Evolutionary conservation across 2,329 filamentous ascomycete species (phyloP), one percentile per base, ranked within the genome.

Genomic region (Sporothrix humicola): DNA sequence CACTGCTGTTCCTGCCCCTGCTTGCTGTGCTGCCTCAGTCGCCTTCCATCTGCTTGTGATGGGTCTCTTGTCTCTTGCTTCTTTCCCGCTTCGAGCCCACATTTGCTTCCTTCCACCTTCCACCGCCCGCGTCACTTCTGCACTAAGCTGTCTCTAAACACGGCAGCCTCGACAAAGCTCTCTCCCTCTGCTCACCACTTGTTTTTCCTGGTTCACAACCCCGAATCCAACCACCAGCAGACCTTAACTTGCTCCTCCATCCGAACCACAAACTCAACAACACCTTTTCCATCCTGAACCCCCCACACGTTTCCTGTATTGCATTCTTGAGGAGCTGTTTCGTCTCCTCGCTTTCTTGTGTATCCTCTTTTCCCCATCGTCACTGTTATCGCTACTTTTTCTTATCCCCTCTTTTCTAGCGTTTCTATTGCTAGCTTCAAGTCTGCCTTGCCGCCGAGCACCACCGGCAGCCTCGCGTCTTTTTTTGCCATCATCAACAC

Each of bases 381-480:
- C 20, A 59, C 13, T 15, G 42, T 50, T 61, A 50, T 71, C 69
- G 54, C 44, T 37, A 23, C 48, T 54, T 54, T 54, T 54, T 52
- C 69, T 66, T 48, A 56, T 54, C 50, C 71, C 48, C 66, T 54
- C 48, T 15, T 54, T 37, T 50, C 59, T 72, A 72, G 71, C 59
- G 71, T 20, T 56, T 63, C 46, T 20, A 37, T 63, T 54, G 58
- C 20, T 72, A 65, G 69, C 58, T 54, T 48, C 23, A 52, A 66
- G 69, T 72, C 69, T 72, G 69, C 69, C 58, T 72, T 52, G 69
- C 69, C 58, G 44, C 23, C 20, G 68, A 44, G 37, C 56, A 50
- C 42, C 46, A 42, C 10, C 56, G 59, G 23, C 50, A 68, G 61
- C 61, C 52, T 66, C 52, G 61, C 42, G 26, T 68, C 61, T 52